Evolutionary conservation across 108 stramenopile genomes (phyloP).

Genomic region (Conticribra guillardii): DNA sequence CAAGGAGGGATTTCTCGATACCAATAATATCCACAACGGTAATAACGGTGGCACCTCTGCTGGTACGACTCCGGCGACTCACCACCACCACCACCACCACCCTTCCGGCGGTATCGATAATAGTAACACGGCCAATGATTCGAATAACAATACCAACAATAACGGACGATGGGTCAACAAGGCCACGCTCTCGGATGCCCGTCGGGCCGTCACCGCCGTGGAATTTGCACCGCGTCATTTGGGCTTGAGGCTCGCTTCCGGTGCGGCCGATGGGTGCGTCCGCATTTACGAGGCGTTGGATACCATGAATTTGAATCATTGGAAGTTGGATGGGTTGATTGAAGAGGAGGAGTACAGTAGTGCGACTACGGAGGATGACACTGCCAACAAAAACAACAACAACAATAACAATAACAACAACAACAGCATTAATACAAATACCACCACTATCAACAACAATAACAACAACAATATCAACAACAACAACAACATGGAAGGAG

Average conservation of each 20-base stretch:
- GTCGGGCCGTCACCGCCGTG: conserved; percentile 81
- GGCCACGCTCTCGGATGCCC: conserved; percentile 80
- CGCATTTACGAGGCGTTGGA: conserved; percentile 93
- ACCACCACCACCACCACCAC: too few relatives aligned
- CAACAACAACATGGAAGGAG: background rate
- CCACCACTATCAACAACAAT: background rate
- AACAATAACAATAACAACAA: background rate
- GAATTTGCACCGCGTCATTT: conserved; percentile 93
- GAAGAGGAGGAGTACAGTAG: conserved; percentile 48
- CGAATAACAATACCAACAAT: conserved; percentile 31
- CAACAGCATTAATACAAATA: background rate
- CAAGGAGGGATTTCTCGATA: conserved; percentile 40
- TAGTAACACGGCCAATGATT: conserved; percentile 12
- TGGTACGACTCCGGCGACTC: too few relatives aligned
- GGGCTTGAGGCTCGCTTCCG: conserved; percentile 90
- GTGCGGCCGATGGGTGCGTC: conserved; percentile 87
- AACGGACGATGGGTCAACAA: conserved; percentile 87
- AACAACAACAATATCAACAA: background rate
- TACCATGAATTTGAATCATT: conserved; percentile 88
- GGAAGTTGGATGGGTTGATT: conserved; percentile 80
- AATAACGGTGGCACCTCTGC: too few relatives aligned
- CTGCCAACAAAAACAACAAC: background rate
- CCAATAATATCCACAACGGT: too few relatives aligned
- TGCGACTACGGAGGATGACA: conserved; percentile 3
- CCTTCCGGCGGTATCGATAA: too few relatives aligned